Conservation (phyloP, 1,139 yeast genomes). For the Blastobotrys arbuscula region DNA sequence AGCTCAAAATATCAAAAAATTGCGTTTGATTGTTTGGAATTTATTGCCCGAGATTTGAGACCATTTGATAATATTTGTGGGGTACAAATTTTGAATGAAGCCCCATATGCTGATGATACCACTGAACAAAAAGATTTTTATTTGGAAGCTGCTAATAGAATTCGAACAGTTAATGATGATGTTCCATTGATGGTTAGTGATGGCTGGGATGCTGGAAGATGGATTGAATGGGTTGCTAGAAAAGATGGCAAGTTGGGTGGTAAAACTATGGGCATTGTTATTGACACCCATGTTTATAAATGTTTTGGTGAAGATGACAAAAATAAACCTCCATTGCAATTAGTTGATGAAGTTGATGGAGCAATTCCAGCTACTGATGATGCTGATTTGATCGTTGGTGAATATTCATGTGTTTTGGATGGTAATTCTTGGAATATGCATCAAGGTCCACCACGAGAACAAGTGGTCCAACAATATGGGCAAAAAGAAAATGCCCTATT, state of each 20-base stretch:
- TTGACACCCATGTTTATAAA: conserved; percentile 83
- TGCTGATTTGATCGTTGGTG: conserved; percentile 74
- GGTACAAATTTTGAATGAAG: conserved; percentile 79
- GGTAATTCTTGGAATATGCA: conserved; percentile 62
- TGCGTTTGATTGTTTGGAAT: conserved; percentile 50
- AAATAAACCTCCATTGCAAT: conserved; percentile 55
- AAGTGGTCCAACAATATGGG: conserved; percentile 41
- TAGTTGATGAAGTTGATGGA: conserved; percentile 50
- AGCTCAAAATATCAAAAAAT: conserved; percentile 40
- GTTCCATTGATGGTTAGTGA: conserved; percentile 82
- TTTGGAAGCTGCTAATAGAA: conserved; percentile 55
- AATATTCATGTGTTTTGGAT: conserved; percentile 84
- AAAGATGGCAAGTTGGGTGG: conserved; percentile 29
- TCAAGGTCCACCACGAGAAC: conserved; percentile 40
- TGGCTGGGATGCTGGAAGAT: conserved; percentile 87
- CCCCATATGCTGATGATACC: conserved; percentile 53
- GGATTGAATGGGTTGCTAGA: conserved; percentile 63
- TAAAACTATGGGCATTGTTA: conserved; percentile 49
- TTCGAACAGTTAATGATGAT: conserved; percentile 49
- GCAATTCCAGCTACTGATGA: conserved; percentile 36
- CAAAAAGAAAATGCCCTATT: conserved; percentile 42
- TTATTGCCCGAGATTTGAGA: conserved; percentile 56
- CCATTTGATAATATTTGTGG: conserved; percentile 67
- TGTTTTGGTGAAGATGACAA: conserved; percentile 78
- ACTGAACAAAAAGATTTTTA: conserved; percentile 54